These are phyloP conservation scores for Aspergillus sergii DNA, from an alignment of 2,329 filamentous ascomycete species.

Conservation along the genomic window DNA sequence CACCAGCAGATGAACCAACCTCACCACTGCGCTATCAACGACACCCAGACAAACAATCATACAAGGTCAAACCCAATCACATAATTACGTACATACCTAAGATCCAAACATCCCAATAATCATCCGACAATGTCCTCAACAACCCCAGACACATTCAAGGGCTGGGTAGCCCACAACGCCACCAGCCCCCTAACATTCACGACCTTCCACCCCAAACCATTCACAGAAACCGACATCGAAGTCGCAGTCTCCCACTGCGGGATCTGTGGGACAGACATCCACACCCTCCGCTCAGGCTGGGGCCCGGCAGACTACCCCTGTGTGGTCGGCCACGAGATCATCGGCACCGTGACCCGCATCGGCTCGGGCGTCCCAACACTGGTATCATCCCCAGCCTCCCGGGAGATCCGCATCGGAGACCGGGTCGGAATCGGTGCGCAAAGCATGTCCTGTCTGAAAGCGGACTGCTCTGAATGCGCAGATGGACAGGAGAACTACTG, in stretches of 20 bases:
- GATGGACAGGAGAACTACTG: slow-evolving; percentile 46
- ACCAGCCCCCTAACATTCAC: slow-evolving; percentile 36
- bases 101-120: not conserved
- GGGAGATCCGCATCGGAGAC: slow-evolving; percentile 60
- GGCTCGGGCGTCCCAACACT: slow-evolving; percentile 44
- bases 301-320: slow-evolving; percentile 47
- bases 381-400: slow-evolving; percentile 26
- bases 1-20: not conserved
- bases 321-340: slow-evolving; percentile 67
- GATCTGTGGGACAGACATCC: slow-evolving; percentile 66
- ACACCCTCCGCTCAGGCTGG: slow-evolving; percentile 59
- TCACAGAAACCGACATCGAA: slow-evolving; percentile 65
- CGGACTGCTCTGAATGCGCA: slow-evolving; percentile 46
- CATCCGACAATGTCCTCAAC: slow-evolving; percentile 6
- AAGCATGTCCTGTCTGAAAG: slow-evolving; percentile 54
- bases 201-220: slow-evolving; percentile 44
- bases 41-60: not conserved
- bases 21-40: not conserved
- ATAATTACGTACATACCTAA: too few species aligned
- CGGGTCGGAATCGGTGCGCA: slow-evolving; percentile 67
- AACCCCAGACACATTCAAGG: slow-evolving; percentile 38
- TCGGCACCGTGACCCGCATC: slow-evolving; percentile 60
- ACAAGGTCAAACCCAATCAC: not conserved
- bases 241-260: slow-evolving; percentile 68
- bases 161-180: slow-evolving; percentile 43